phyloP scores from a whole-genome alignment of 768 basidiomycete species.

The Neoboletus magnificus region DNA sequence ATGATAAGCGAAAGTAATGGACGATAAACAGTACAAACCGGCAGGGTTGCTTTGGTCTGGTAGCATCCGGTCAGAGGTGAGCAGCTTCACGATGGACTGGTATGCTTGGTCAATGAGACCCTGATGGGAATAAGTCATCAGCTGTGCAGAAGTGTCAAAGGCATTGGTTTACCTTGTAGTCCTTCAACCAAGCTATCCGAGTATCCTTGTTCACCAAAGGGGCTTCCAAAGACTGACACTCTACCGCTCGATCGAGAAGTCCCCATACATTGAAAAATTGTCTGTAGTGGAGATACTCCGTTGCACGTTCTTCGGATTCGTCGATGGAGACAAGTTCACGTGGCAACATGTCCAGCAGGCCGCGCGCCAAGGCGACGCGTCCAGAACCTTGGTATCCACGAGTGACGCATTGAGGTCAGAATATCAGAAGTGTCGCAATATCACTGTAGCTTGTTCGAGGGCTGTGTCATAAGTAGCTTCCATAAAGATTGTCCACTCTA shows the following conservation, averaged over 20 bases:
- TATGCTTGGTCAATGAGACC: conserved; percentile 59
- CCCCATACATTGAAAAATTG: conserved; percentile 80
- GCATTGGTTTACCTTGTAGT: conserved; percentile 49
- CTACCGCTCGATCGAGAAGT: conserved; percentile 55
- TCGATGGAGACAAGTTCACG: conserved; percentile 55
- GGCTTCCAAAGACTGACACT: conserved; percentile 56
- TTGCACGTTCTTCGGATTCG: conserved; percentile 69
- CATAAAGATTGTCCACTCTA: conserved; percentile 90
- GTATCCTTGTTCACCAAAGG: conserved; percentile 58
- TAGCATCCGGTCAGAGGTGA: conserved; percentile 77
- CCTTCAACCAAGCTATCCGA: conserved; percentile 56
- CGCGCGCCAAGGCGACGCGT: conserved; percentile 63
- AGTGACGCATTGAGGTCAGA: neutral
- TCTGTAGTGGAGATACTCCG: conserved; percentile 74
- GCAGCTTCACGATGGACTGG: conserved; percentile 62
- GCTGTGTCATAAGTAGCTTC: conserved; percentile 74
- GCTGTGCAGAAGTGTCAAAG: neutral
- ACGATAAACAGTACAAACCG: conserved; percentile 25
- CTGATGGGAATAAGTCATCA: conserved; percentile 32
- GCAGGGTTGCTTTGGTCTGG: conserved; percentile 45
- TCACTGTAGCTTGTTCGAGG: conserved; percentile 82
- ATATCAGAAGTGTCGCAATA: conserved; percentile 71
- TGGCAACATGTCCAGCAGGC: conserved; percentile 58
- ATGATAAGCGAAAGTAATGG: neutral
- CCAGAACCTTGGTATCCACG: conserved; percentile 54